Percentiles rank a stretch among this genome's conserved stretches.
Conservation (phyloP, 2,329 filamentous ascomycete species). For the Trichoderma sp. region DNA sequence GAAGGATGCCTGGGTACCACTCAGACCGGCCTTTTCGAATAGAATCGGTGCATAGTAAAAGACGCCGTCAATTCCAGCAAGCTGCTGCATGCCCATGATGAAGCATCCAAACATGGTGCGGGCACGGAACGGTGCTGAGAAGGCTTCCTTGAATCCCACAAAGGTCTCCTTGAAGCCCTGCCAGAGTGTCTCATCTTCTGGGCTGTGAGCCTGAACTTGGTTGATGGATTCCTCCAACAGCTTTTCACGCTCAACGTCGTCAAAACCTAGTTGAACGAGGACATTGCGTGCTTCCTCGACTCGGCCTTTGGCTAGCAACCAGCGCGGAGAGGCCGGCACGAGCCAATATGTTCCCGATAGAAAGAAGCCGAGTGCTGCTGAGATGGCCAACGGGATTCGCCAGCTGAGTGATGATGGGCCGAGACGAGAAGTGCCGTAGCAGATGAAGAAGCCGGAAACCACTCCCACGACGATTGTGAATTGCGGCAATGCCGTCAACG, state of each 20-base stretch:
- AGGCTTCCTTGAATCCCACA: slow-evolving; percentile 32
- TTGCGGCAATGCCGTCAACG: slow-evolving; percentile 52
- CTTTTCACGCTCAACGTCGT: slow-evolving; percentile 43
- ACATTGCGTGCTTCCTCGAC: slow-evolving; percentile 42
- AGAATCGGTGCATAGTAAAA: slow-evolving; percentile 60
- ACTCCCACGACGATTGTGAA: slow-evolving; percentile 51
- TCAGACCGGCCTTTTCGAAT: slow-evolving; percentile 57
- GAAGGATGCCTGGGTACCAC: slow-evolving; percentile 49
- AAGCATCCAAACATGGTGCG: slow-evolving; percentile 54
- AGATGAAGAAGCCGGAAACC: slow-evolving; percentile 56
- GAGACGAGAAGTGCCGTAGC: slow-evolving; percentile 53
- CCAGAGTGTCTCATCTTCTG: slow-evolving; percentile 27
- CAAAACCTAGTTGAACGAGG: slow-evolving; percentile 41
- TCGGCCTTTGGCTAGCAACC: slow-evolving; percentile 46
- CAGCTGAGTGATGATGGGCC: slow-evolving; percentile 47
- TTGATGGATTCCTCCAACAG: slow-evolving; percentile 28
- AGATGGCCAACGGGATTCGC: slow-evolving; percentile 50
- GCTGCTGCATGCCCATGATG: slow-evolving; percentile 56
- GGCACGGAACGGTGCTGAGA: slow-evolving; percentile 38
- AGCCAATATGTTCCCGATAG: slow-evolving; percentile 35
- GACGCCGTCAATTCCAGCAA: slow-evolving; percentile 59
- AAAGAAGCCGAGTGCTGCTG: slow-evolving; percentile 32
- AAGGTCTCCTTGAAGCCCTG: slow-evolving; percentile 30
- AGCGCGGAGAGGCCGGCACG: slow-evolving; percentile 53
- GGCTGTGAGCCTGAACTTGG: slow-evolving; percentile 18